Evolutionary conservation across 768 basidiomycete genomes (phyloP).

Genomic region (Boletus rubescentipes): DNA sequence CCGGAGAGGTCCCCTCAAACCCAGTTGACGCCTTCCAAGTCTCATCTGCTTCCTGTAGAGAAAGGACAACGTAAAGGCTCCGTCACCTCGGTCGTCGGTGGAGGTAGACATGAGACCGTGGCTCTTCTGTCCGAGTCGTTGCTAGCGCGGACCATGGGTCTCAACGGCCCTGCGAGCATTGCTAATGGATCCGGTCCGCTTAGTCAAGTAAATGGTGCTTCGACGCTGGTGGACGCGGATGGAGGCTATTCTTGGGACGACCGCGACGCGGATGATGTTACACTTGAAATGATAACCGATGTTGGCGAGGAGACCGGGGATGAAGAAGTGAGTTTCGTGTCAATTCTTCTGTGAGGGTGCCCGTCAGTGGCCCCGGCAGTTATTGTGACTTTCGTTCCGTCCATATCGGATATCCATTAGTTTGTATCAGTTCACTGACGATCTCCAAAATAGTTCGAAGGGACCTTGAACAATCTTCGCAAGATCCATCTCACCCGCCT

Average conservation of each 20-base stretch:
- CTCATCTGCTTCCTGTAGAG: conserved; percentile 13
- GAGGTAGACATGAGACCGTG: conserved; percentile 15
- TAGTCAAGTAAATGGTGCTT: conserved; percentile 25
- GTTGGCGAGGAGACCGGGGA: conserved; percentile 60
- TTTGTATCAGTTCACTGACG: conserved; percentile 2
- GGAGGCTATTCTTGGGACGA: conserved; percentile 28
- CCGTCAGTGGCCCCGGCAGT: background rate
- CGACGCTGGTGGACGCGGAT: conserved; percentile 20
- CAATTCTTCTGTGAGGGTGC: no score
- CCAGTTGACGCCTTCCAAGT: conserved; percentile 22
- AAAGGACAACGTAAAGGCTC: conserved; percentile 23
- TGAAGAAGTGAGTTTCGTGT: conserved; percentile 66
- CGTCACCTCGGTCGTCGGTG: conserved; percentile 15
- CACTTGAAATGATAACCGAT: conserved; percentile 68
- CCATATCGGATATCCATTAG: background rate
- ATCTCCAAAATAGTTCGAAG: conserved; percentile 39
- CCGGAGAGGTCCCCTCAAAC: conserved; percentile 21
- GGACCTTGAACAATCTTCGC: conserved; percentile 40
- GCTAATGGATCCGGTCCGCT: conserved; percentile 17
- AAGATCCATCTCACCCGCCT: conserved; percentile 54
- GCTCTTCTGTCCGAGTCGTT: conserved; percentile 20
- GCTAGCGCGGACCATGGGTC: conserved; percentile 7
- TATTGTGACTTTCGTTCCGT: background rate
- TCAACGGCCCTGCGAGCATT: conserved; percentile 20
- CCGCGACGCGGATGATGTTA: conserved; percentile 58